Base-by-base conservation (phyloP, 139 green algal genomes). In the Picochlorum sp. region DNA sequence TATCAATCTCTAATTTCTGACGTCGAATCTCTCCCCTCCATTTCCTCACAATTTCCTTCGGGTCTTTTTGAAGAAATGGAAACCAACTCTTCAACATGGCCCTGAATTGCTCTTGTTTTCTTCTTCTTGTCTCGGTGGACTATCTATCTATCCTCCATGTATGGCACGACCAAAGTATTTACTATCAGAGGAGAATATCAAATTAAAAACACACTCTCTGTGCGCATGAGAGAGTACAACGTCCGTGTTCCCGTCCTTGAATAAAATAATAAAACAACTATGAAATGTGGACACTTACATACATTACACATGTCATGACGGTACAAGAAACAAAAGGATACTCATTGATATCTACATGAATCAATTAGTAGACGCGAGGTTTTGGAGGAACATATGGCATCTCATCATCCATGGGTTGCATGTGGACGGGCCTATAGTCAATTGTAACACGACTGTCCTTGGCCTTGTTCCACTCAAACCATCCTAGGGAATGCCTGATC, bases 401-500 rank as follows among this genome's bases (percentile, higher is more conserved):
- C 64, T 99, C 92, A 1, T 78, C 82, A 68, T 96, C 89, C 54
- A 99, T 78, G 0, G 94, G 90, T 75, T 98, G 81, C 75, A 90
- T 83, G 78, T 98, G 94, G 34, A 98, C 94, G 4, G 94, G 91
- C 8, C 94, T 71, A 81, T 99, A 99, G 56, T 87, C 86, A 26
- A 99, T 90, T 14, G 71, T 73, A 18, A 95, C 83, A 71, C 71
- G 75, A 56, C 56, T 60, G 16, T 44, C 56, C 24, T 56, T 68
- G 10, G 7, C 13, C 49, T 57, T 59, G 45, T 69, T 63, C 56
- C 62, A 56, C 50, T 90, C 74, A 57, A 84, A 88, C 74, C 81
- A 97, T 37, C 81, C 91, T 9, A 98, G 64, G 6, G 93, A 95
- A 85, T 99, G 94, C 84, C 96, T 98, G 82, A 99, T 97, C 93